Conservation (phyloP, 331 rosid genomes). For the Quercus phellos region DNA sequence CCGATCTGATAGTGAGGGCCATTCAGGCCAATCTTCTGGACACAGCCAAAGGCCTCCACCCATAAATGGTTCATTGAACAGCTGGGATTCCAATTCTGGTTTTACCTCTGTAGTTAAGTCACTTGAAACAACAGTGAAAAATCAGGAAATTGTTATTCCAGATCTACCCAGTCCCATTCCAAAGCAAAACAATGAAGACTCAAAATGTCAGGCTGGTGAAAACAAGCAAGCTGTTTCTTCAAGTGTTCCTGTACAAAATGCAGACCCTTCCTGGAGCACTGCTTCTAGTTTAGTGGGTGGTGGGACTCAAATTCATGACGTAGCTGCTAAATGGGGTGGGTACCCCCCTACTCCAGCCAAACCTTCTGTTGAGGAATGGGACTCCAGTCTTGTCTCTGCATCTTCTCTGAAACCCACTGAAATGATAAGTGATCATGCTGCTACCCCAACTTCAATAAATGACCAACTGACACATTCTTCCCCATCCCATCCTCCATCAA, state of each 20-base stretch:
- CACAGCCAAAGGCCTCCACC: conserved; percentile 57
- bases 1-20: conserved; percentile 62
- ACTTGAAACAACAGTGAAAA: conserved; percentile 28
- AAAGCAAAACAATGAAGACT: conserved; percentile 26
- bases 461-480: conserved; percentile 39
- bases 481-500: conserved; percentile 53
- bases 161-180: conserved; percentile 25
- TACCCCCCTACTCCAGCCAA: conserved; percentile 37
- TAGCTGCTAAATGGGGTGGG: conserved; percentile 42
- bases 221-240: conserved; percentile 33
- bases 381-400: conserved; percentile 46
- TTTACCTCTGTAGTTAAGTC: conserved; percentile 20
- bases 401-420: conserved; percentile 45
- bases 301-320: conserved; percentile 26
- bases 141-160: conserved; percentile 17
- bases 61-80: conserved; percentile 18
- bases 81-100: conserved; percentile 11
- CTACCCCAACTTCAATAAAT: conserved; percentile 40
- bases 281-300: conserved; percentile 49
- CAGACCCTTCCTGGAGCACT: conserved; percentile 56
- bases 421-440: conserved; percentile 27
- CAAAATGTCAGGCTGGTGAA: conserved; percentile 27
- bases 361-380: conserved; percentile 50
- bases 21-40: conserved; percentile 68
- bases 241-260: conserved; percentile 36